phyloP scores from a whole-genome alignment of 139 green algal genomes.

The Closterium sp. region DNA sequence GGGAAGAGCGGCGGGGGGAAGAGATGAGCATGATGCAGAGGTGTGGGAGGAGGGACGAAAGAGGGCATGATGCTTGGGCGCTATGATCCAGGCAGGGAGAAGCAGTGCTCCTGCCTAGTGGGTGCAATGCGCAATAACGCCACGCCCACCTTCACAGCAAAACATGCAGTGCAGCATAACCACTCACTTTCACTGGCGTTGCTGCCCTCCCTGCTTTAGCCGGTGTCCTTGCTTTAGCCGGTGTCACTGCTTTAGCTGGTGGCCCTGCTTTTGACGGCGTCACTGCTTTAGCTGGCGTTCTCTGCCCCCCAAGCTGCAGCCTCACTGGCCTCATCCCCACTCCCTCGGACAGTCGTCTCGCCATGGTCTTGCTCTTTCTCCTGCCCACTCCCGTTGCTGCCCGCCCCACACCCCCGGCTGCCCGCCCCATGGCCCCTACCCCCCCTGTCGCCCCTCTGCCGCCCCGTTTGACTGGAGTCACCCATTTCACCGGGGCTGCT shows the following conservation, averaged over 20 bases:
- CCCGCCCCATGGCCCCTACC: neutral
- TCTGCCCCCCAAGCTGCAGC: neutral
- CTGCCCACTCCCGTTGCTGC: neutral
- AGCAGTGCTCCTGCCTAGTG: too few species aligned
- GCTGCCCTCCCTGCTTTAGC: too few species aligned
- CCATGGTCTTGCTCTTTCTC: neutral
- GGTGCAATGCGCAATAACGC: too few species aligned
- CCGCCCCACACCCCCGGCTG: neutral
- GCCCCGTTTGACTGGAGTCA: neutral
- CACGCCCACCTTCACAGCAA: neutral
- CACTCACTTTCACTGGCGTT: neutral
- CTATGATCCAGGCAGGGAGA: too few species aligned
- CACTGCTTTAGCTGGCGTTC: neutral
- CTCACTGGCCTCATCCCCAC: neutral
- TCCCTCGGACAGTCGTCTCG: neutral
- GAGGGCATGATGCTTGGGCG: too few species aligned
- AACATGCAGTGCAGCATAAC: neutral
- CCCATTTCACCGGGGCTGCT: neutral
- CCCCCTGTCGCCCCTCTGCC: neutral
- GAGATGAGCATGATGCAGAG: too few species aligned
- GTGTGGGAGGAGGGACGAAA: too few species aligned
- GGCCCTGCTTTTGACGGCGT: neutral
- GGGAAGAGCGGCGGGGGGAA: too few species aligned
- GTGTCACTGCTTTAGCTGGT: neutral
- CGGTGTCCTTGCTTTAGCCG: too few species aligned